Evolutionary conservation across 2,329 filamentous ascomycete species (phyloP).

Genomic region (Botrytis aclada): DNA sequence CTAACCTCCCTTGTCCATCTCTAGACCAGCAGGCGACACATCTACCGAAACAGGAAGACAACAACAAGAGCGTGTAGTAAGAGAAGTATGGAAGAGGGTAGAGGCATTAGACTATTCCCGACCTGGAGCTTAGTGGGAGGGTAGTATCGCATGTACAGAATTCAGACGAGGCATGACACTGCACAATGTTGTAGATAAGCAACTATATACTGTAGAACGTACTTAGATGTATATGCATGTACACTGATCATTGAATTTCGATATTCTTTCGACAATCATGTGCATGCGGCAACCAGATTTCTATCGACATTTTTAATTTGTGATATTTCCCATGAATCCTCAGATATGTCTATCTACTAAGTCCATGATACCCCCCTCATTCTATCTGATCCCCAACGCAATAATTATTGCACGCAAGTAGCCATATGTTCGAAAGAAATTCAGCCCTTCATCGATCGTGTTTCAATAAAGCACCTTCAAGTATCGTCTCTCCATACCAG

Average conservation of each 20-base stretch:
- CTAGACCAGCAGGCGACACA: conserved; percentile 57
- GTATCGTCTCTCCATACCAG: conserved; percentile 27
- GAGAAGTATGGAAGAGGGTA: conserved; percentile 71
- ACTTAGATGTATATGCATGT: neutral
- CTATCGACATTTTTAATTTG: neutral
- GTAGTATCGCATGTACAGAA: neutral
- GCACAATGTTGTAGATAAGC: neutral
- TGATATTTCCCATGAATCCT: neutral
- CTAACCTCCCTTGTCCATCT: neutral
- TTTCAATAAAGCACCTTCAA: conserved; percentile 39
- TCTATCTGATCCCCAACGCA: neutral
- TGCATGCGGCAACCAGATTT: neutral
- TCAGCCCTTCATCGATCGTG: conserved; percentile 37
- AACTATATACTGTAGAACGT: neutral
- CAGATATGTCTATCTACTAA: neutral
- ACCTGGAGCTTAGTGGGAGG: conserved; percentile 48
- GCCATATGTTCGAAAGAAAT: conserved; percentile 38
- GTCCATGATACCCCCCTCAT: neutral
- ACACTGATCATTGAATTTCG: neutral
- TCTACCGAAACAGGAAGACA: conserved; percentile 60
- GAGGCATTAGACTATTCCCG: conserved; percentile 62
- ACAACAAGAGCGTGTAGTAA: conserved; percentile 65
- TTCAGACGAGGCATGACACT: no score
- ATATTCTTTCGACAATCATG: neutral
- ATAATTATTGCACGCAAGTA: neutral